These are phyloP conservation scores for Komagataella kurtzmanii DNA, from an alignment of 805 yeast species.

Conservation along the genomic window DNA sequence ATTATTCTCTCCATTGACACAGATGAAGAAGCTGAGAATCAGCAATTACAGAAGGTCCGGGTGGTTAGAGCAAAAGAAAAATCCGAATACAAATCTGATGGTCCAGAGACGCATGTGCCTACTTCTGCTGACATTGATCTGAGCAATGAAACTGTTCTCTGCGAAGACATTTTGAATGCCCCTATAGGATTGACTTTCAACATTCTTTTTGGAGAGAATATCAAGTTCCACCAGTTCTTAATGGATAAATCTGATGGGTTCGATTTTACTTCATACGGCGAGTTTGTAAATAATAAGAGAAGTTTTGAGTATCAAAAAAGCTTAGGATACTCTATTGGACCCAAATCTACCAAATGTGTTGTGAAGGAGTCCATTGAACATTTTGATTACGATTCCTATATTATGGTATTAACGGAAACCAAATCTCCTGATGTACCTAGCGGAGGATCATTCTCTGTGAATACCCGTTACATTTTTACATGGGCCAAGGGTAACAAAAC, in stretches of 20 bases:
- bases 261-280: conserved; percentile 24
- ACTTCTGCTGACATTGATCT: conserved; percentile 36
- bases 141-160: conserved; percentile 33
- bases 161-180: conserved; percentile 37
- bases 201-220: conserved; percentile 55
- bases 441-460: conserved; percentile 68
- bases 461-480: conserved; percentile 55
- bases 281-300: conserved; percentile 28
- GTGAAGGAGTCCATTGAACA: conserved; percentile 43
- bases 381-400: conserved; percentile 36
- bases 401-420: conserved; percentile 50
- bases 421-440: conserved; percentile 92
- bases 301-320: conserved; percentile 60
- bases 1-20: conserved; percentile 10
- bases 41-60: conserved; percentile 3
- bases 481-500: conserved; percentile 66
- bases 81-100: conserved; percentile 33
- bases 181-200: conserved; percentile 70
- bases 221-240: conserved; percentile 21
- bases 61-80: conserved; percentile 22
- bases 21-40: conserved; percentile 8
- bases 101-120: conserved; percentile 51
- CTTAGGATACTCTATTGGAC: conserved; percentile 76
- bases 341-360: conserved; percentile 71
- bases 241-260: conserved; percentile 32